Evolutionary conservation across 2,329 filamentous ascomycete species (phyloP).

Genomic region (Aspergillus uvarum): DNA sequence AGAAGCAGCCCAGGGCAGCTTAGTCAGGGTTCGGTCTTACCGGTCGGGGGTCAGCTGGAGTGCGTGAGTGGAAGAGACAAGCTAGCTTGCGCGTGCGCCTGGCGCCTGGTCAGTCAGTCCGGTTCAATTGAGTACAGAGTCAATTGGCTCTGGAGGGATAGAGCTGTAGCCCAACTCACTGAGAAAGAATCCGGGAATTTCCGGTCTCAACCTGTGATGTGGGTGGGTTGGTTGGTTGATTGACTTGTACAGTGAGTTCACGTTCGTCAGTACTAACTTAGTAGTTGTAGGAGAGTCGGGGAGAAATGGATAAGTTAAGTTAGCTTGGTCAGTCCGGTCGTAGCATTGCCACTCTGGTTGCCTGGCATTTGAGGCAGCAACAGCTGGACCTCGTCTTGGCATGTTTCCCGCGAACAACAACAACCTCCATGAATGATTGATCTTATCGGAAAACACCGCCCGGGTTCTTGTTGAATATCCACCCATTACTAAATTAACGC

Average conservation of each 20-base stretch:
- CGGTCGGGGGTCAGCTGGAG: neutral
- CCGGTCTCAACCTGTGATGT: neutral
- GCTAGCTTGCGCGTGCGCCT: neutral
- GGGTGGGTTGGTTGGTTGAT: neutral
- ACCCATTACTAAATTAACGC: neutral
- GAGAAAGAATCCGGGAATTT: neutral
- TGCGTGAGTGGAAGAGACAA: neutral
- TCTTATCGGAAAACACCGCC: neutral
- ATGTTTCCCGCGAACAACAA: slow-evolving; percentile 4
- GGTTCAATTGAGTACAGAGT: neutral
- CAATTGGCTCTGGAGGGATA: neutral
- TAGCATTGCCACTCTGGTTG: slow-evolving; percentile 7
- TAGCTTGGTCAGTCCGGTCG: neutral
- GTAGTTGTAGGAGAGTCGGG: neutral
- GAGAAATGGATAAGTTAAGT: slow-evolving; percentile 1
- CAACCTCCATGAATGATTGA: neutral
- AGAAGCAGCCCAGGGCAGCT: slow-evolving; percentile 32
- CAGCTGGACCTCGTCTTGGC: slow-evolving; percentile 4
- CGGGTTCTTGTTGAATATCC: neutral
- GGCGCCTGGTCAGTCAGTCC: neutral
- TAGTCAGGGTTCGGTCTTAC: slow-evolving; percentile 28
- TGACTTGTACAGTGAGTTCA: neutral
- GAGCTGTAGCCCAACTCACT: neutral
- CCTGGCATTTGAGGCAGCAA: slow-evolving; percentile 10
- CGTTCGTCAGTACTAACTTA: no score